Conservation (phyloP, 2,329 filamentous ascomycete genomes). For the Dryadomyces quercivorus region DNA sequence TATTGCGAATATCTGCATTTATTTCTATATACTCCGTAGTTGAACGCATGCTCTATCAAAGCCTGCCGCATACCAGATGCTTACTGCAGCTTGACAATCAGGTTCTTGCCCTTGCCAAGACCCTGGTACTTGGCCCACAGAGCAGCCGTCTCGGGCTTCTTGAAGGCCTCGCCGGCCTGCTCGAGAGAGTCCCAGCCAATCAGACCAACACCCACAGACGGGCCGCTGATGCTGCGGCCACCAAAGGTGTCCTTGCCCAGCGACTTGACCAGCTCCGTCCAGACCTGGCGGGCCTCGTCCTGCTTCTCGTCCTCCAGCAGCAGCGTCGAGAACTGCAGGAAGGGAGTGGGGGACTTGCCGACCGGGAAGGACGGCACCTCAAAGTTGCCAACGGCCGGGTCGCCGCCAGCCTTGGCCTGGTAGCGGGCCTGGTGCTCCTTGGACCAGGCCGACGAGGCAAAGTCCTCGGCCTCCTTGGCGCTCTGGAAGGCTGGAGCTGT, state of each 20-base stretch:
- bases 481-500: not conserved
- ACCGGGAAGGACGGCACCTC: not conserved
- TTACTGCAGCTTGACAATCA: not conserved
- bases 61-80: not conserved
- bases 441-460: not conserved
- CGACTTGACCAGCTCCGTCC: not conserved
- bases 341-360: not conserved
- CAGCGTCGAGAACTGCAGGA: not conserved
- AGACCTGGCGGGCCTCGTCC: not conserved
- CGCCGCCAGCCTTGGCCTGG: not conserved
- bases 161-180: not conserved
- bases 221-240: not conserved
- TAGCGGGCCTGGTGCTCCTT: not conserved
- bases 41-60: too few relatives aligned
- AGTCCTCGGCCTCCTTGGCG: not conserved
- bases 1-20: too few relatives aligned
- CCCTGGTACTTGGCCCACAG: not conserved
- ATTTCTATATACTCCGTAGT: constrained; percentile 13
- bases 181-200: not conserved
- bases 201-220: not conserved
- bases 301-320: not conserved
- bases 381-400: not conserved
- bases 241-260: not conserved
- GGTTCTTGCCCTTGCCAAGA: not conserved
- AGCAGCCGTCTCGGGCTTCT: not conserved